phyloP scores from a whole-genome alignment of 495 filamentous ascomycete genomes.

The Penicillium odoratum region DNA sequence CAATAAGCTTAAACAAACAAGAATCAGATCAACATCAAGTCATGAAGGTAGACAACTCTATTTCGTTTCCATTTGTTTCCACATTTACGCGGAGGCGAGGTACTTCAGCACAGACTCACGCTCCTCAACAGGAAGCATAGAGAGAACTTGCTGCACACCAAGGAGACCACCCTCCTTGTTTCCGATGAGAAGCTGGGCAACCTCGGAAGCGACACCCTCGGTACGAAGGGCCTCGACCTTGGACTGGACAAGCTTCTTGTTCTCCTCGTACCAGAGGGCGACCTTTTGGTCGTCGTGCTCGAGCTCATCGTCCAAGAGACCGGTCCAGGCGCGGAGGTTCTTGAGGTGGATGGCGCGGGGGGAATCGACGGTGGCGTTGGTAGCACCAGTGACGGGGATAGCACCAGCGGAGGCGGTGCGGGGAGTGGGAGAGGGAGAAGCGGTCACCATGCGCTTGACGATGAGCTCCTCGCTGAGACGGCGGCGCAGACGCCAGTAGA shows the following conservation, averaged over 20 bases:
- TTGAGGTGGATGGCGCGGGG: conserved; percentile 62
- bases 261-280: conserved; percentile 96
- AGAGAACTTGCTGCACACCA: conserved; percentile 82
- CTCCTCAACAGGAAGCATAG: conserved; percentile 83
- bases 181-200: conserved; percentile 72
- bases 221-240: conserved; percentile 80
- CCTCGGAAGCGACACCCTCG: conserved; percentile 74
- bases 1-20: not conserved
- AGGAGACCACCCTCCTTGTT: conserved; percentile 78
- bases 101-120: conserved; percentile 82
- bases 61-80: not conserved
- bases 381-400: conserved; percentile 31
- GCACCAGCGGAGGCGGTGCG: conserved; percentile 31
- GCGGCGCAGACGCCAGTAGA: conserved; percentile 99
- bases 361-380: conserved; percentile 35
- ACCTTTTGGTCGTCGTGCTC: conserved; percentile 77
- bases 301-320: conserved; percentile 62
- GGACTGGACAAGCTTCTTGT: conserved; percentile 72
- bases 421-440: conserved; percentile 39
- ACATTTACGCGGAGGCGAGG: conserved; percentile 46
- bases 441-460: conserved; percentile 77
- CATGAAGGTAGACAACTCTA: not conserved
- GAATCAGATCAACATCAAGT: conserved; percentile 3
- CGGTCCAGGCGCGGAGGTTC: conserved; percentile 76
- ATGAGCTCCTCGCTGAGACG: conserved; percentile 96